Percentiles rank a stretch among this genome's conserved stretches.
These are phyloP conservation scores for Tuber umbilicatum DNA, from an alignment of 495 filamentous ascomycete species.

Conservation along the genomic window DNA sequence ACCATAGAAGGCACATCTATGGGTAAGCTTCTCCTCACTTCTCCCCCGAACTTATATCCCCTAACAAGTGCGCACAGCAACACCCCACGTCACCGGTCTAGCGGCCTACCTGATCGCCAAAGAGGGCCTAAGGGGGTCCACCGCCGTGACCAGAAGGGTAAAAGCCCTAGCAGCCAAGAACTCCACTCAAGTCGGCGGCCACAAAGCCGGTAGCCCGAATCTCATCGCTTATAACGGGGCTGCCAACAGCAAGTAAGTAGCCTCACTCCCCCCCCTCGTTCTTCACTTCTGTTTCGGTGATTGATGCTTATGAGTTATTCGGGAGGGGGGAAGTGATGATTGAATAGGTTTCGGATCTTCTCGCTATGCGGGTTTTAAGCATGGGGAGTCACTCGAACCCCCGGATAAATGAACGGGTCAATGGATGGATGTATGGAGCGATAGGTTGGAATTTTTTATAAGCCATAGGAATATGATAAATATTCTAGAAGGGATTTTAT, in stretches of 20 bases:
- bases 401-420: neutral
- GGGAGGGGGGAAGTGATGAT: neutral
- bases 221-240: conserved; percentile 42
- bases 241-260: neutral
- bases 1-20: conserved; percentile 48
- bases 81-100: conserved; percentile 55
- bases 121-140: conserved; percentile 40
- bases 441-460: neutral
- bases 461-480: neutral
- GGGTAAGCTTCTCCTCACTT: conserved; percentile 17
- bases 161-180: conserved; percentile 41
- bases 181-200: conserved; percentile 19
- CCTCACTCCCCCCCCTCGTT: neutral
- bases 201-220: conserved; percentile 31
- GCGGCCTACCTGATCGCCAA: conserved; percentile 52
- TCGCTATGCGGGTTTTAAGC: neutral
- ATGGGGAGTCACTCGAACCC: neutral
- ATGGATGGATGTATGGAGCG: neutral
- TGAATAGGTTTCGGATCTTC: neutral
- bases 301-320: neutral
- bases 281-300: neutral
- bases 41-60: neutral
- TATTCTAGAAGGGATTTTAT: neutral
- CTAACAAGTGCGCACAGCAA: conserved; percentile 41
- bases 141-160: conserved; percentile 41